Evolutionary conservation across 2,329 filamentous ascomycete genomes (phyloP), one percentile per base, ranked within the genome.

Genomic region (Stenocarpella maydis): DNA sequence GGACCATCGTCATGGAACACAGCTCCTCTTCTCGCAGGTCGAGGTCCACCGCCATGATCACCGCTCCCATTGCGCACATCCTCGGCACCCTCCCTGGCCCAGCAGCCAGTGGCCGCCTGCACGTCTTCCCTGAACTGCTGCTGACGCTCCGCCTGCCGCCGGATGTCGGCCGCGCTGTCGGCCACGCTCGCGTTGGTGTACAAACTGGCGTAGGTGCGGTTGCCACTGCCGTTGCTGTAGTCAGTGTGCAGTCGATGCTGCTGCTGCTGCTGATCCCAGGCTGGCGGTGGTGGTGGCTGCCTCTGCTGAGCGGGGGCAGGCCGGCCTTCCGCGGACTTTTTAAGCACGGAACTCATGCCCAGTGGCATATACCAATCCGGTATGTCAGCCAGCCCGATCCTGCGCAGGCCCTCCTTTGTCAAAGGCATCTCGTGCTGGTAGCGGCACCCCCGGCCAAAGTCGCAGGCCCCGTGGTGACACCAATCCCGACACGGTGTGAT

Each of bases 371-470:
- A 86, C 85, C 85, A 87, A 1, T 70, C 70, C 1, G 85, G 85
- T 61, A 80, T 77, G 69, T 78, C 76, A 10, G 47, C 61, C 12
- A 87, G 78, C 0, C 84, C 84, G 26, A 85, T 79, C 66, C 79
- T 77, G 10, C 73, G 74, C 8, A 86, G 80, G 1, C 80, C 83
- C 19, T 77, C 76, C 5, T 70, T 37, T 0, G 81, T 83, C 69
- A 73, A 74, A 4, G 85, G 86, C 84, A 87, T 86, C 69, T 74
- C 74, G 75, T 88, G 86, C 55, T 74, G 72, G 74, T 80, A 84
- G 4, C 78, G 78, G 75, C 86, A 88, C 10, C 75, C 71, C 8
- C 69, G 61, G 4, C 80, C 82, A 77, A 79, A 86, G 73, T 78
- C 81, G 75, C 86, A 88, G 15, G 76, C 79, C 8, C 85, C 85